Percentiles rank a stretch among this genome's conserved stretches.
Conservation (phyloP, 768 basidiomycete genomes). For the Lactarius quietus region DNA sequence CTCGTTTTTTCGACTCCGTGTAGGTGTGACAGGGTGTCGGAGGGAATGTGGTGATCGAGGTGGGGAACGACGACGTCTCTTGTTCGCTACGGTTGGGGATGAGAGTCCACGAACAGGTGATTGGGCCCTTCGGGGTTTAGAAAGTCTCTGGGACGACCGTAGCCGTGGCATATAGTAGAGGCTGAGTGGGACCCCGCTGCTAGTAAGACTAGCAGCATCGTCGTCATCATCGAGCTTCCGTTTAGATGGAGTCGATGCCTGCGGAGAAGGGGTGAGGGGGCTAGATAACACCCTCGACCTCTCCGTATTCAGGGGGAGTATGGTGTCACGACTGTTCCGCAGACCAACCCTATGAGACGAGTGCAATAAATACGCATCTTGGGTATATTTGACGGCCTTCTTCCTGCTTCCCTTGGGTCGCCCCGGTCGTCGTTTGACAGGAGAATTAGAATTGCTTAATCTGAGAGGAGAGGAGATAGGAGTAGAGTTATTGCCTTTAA, state of each 20-base stretch:
- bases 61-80: constrained; percentile 2
- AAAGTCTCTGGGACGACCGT: constrained; percentile 1
- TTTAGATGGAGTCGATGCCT: constrained; percentile 8
- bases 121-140: neutral
- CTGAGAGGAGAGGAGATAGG: neutral
- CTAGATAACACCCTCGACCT: neutral
- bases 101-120: neutral
- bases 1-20: neutral
- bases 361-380: neutral
- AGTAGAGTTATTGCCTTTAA: neutral
- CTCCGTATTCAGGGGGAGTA: neutral
- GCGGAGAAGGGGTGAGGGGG: neutral
- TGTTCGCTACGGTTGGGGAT: neutral
- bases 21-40: constrained; percentile 11
- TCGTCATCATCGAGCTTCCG: constrained; percentile 16
- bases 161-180: constrained; percentile 17
- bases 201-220: constrained; percentile 8
- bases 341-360: neutral
- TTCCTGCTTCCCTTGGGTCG: constrained; percentile 2
- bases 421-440: neutral
- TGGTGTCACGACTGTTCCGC: neutral
- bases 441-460: neutral
- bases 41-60: neutral
- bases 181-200: constrained; percentile 20
- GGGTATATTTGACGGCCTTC: neutral